These are phyloP conservation scores for Pythium apleroticum DNA, from an alignment of 352 stramenopile species.

Conservation along the genomic window DNA sequence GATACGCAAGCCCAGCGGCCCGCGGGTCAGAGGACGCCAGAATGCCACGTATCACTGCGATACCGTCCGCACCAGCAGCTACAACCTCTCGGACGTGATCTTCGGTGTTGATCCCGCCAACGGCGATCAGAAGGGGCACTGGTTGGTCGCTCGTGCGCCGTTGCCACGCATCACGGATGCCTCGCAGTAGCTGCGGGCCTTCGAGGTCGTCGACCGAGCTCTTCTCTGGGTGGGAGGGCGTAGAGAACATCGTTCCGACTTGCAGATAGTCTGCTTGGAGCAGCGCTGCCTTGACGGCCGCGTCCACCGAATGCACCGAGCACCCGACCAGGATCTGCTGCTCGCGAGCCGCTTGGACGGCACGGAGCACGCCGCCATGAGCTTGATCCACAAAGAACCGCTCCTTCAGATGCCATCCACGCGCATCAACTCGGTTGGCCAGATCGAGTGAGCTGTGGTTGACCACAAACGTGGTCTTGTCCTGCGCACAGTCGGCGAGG, in stretches of 20 bases:
- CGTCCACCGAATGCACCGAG: conserved; percentile 42
- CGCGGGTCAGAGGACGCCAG: conserved; percentile 28
- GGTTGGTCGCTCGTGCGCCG: background rate
- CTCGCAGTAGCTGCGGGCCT: conserved; percentile 35
- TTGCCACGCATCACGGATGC: conserved; percentile 19
- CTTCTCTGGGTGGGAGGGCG: conserved; percentile 52
- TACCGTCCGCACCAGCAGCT: conserved; percentile 33
- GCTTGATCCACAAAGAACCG: background rate
- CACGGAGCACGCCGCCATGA: background rate
- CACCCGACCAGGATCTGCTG: conserved; percentile 29
- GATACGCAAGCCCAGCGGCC: conserved; percentile 14
- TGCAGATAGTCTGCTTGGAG: conserved; percentile 46
- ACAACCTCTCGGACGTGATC: conserved; percentile 33
- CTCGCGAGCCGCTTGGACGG: background rate
- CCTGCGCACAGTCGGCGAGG: background rate
- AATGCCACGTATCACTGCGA: conserved; percentile 50
- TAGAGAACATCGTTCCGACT: conserved; percentile 60
- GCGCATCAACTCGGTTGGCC: background rate
- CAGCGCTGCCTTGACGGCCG: conserved; percentile 25
- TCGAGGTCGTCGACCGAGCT: conserved; percentile 24
- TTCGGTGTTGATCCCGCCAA: conserved; percentile 42
- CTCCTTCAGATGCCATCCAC: conserved; percentile 30
- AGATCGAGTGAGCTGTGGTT: conserved; percentile 22
- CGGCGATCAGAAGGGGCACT: conserved; percentile 31
- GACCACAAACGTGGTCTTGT: conserved; percentile 8